phyloP scores from a whole-genome alignment of 768 basidiomycete species.

The Chiua virens region DNA sequence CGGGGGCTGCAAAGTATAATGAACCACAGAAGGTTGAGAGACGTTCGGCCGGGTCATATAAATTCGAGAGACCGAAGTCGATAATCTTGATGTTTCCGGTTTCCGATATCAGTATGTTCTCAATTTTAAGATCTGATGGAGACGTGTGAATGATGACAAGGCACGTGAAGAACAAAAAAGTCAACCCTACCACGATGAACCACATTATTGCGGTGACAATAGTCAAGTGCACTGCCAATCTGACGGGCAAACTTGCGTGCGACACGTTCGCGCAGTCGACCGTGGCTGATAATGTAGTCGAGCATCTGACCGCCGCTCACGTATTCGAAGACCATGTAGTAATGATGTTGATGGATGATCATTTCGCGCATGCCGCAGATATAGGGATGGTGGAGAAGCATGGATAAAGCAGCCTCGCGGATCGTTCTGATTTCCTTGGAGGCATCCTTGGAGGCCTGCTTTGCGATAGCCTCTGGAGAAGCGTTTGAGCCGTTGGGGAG shows the following conservation, averaged over 20 bases:
- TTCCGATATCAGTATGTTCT: constrained; percentile 98
- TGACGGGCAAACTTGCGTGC: constrained; percentile 98
- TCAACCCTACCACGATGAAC: constrained; percentile 78
- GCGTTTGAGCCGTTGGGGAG: constrained; percentile 47
- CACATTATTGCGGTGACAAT: constrained; percentile 96
- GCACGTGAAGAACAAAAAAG: neutral
- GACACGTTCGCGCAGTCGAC: constrained; percentile 89
- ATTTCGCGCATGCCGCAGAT: constrained; percentile 99
- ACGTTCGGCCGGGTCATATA: constrained; percentile 80
- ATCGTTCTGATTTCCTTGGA: constrained; percentile 96
- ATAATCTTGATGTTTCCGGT: constrained; percentile 99
- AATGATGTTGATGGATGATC: constrained; percentile 96
- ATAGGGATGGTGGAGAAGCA: constrained; percentile 97
- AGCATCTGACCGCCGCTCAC: constrained; percentile 99
- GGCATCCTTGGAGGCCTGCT: constrained; percentile 85
- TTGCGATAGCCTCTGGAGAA: constrained; percentile 60
- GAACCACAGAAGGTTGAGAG: constrained; percentile 97
- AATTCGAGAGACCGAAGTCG: constrained; percentile 96
- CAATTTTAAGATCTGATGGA: constrained; percentile 87
- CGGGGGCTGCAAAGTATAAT: constrained; percentile 97
- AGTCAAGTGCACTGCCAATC: constrained; percentile 94
- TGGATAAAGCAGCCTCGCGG: constrained; percentile 91
- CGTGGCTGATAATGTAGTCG: constrained; percentile 99
- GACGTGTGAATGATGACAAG: constrained; percentile 3
- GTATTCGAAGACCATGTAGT: constrained; percentile 99